phyloP scores from a whole-genome alignment of 2,329 filamentous ascomycete genomes.

The Trichoderma citrinoviride region DNA sequence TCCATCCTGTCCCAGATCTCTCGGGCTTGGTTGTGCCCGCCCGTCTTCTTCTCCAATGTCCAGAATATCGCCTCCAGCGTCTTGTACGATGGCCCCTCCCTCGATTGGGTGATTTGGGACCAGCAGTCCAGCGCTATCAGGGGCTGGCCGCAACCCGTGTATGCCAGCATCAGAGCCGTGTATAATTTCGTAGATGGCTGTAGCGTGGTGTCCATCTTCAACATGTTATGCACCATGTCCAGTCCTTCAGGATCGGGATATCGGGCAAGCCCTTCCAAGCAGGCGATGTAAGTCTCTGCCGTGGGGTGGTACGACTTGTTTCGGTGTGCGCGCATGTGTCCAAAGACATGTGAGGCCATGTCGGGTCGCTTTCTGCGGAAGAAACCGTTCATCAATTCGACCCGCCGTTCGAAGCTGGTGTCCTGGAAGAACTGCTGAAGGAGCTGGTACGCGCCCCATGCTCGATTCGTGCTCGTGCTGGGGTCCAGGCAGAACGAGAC shows the following conservation, averaged over 20 bases:
- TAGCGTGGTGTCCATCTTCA: conserved; percentile 85
- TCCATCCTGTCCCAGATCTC: conserved; percentile 69
- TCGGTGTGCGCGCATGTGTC: conserved; percentile 83
- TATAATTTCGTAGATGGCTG: conserved; percentile 72
- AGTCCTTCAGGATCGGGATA: conserved; percentile 57
- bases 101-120: conserved; percentile 75
- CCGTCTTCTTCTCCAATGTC: conserved; percentile 64
- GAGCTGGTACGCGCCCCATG: conserved; percentile 66
- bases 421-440: conserved; percentile 63
- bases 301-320: conserved; percentile 63
- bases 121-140: conserved; percentile 73
- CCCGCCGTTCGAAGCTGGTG: conserved; percentile 63
- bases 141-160: conserved; percentile 66
- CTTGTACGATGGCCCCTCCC: conserved; percentile 82
- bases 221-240: conserved; percentile 81
- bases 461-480: conserved; percentile 59
- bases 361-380: conserved; percentile 75
- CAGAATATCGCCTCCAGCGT: conserved; percentile 80
- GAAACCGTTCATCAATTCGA: conserved; percentile 76
- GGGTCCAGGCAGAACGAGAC: conserved; percentile 65
- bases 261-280: conserved; percentile 72
- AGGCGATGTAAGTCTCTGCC: conserved; percentile 71
- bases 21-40: conserved; percentile 58
- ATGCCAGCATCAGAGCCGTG: conserved; percentile 85
- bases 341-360: conserved; percentile 83